Evolutionary conservation across 371 early-diverging fungal species (phyloP).

Genomic region (Apophysomyces sp.): DNA sequence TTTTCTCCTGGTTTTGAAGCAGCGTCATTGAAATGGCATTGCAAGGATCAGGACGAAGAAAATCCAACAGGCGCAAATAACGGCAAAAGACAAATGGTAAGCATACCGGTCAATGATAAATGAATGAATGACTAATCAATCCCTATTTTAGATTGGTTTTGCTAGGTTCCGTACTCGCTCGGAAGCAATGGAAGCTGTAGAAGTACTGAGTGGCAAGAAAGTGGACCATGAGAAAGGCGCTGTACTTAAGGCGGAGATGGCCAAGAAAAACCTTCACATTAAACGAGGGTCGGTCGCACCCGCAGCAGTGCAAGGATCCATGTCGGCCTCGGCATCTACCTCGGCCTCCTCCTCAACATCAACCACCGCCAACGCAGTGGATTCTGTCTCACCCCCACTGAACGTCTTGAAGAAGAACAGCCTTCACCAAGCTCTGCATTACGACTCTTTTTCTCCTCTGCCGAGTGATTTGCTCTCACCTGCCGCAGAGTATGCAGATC

Average conservation of each 20-base stretch:
- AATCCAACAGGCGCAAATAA: conserved; percentile 17
- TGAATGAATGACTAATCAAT: not conserved
- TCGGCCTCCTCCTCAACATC: conserved; percentile 4
- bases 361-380: conserved; percentile 2
- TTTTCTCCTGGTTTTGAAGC: conserved; percentile 94
- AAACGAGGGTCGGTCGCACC: conserved; percentile 43
- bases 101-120: too few species aligned
- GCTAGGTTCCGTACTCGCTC: conserved; percentile 87
- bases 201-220: conserved; percentile 82
- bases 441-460: conserved; percentile 42
- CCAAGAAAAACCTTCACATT: conserved; percentile 90
- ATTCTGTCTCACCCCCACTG: conserved; percentile 2
- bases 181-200: conserved; percentile 87
- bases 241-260: conserved; percentile 93
- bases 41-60: conserved; percentile 60
- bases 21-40: conserved; percentile 84
- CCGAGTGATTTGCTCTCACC: conserved; percentile 59
- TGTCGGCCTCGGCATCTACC: conserved; percentile 4
- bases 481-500: conserved; percentile 41
- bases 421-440: conserved; percentile 5
- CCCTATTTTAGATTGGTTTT: conserved; percentile 75
- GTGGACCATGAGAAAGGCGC: conserved; percentile 85
- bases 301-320: conserved; percentile 3
- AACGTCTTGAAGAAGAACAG: conserved; percentile 11
- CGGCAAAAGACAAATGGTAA: conserved; percentile 82